phyloP scores from a whole-genome alignment of 1,284 basidiomycete genomes.

The Stygiomarasmius scandens region DNA sequence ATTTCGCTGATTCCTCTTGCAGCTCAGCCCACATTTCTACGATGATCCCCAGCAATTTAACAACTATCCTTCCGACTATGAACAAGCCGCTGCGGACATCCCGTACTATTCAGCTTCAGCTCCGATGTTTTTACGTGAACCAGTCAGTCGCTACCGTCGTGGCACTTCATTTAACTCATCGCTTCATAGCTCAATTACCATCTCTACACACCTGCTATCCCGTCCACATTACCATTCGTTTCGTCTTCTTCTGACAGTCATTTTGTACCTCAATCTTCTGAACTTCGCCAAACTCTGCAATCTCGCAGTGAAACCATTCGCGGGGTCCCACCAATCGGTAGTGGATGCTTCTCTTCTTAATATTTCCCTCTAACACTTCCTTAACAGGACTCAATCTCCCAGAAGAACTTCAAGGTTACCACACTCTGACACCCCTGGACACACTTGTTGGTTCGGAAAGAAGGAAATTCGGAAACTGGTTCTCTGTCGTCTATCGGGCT shows the following conservation, averaged over 20 bases:
- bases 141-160: conserved; percentile 65
- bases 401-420: conserved; percentile 90
- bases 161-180: conserved; percentile 3
- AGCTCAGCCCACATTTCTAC: conserved; percentile 39
- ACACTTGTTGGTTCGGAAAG: conserved; percentile 48
- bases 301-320: conserved; percentile 79
- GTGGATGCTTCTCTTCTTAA: neutral
- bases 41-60: conserved; percentile 41
- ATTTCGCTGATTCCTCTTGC: conserved; percentile 17
- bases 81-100: conserved; percentile 37
- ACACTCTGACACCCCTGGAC: conserved; percentile 84
- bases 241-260: conserved; percentile 62
- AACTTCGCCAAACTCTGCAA: conserved; percentile 80
- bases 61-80: conserved; percentile 26
- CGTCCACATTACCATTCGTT: conserved; percentile 53
- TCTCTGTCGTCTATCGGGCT: conserved; percentile 84
- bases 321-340: conserved; percentile 27
- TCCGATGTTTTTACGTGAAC: conserved; percentile 64
- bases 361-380: conserved; percentile 23
- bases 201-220: conserved; percentile 75
- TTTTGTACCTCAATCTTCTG: conserved; percentile 57
- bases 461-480: conserved; percentile 76
- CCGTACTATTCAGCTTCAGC: conserved; percentile 55
- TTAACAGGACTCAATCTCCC: conserved; percentile 66
- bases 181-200: conserved; percentile 83